A percentile compares a stretch with the other conserved stretches of the same genome.
These are phyloP conservation scores for Pichia manshurica DNA, from an alignment of 805 yeast genomes.

Conservation along the genomic window DNA sequence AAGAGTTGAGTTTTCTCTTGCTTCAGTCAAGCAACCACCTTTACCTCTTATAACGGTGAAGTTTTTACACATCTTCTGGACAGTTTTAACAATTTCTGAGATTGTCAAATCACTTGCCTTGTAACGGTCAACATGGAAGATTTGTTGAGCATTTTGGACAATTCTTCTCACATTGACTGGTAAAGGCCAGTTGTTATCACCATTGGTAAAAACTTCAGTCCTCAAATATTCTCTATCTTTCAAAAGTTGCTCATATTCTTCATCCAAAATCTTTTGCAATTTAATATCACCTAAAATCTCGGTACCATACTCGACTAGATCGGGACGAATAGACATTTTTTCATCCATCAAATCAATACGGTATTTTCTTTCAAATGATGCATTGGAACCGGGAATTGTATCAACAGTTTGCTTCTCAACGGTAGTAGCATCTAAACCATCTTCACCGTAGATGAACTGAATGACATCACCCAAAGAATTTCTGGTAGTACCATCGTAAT, in stretches of 20 bases:
- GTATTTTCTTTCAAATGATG: slow-evolving; percentile 74
- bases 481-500: slow-evolving; percentile 97
- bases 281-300: slow-evolving; percentile 87
- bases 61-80: slow-evolving; percentile 59
- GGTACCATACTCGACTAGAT: slow-evolving; percentile 79
- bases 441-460: slow-evolving; percentile 97
- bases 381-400: slow-evolving; percentile 89
- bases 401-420: slow-evolving; percentile 95
- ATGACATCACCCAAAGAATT: slow-evolving; percentile 95
- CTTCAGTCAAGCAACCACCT: slow-evolving; percentile 66
- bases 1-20: slow-evolving; percentile 87
- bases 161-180: slow-evolving; percentile 97
- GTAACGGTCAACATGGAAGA: slow-evolving; percentile 86
- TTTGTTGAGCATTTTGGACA: slow-evolving; percentile 94
- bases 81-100: slow-evolving; percentile 70
- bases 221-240: slow-evolving; percentile 78
- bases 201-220: slow-evolving; percentile 75
- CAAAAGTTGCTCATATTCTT: slow-evolving; percentile 72
- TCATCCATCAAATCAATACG: slow-evolving; percentile 80
- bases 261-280: slow-evolving; percentile 73
- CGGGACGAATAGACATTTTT: slow-evolving; percentile 53
- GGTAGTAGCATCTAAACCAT: slow-evolving; percentile 97
- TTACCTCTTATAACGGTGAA: slow-evolving; percentile 79
- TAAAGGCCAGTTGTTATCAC: slow-evolving; percentile 95
- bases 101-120: slow-evolving; percentile 87